phyloP scores from a whole-genome alignment of 2,329 filamentous ascomycete species.

The Cryphonectria japonica region DNA sequence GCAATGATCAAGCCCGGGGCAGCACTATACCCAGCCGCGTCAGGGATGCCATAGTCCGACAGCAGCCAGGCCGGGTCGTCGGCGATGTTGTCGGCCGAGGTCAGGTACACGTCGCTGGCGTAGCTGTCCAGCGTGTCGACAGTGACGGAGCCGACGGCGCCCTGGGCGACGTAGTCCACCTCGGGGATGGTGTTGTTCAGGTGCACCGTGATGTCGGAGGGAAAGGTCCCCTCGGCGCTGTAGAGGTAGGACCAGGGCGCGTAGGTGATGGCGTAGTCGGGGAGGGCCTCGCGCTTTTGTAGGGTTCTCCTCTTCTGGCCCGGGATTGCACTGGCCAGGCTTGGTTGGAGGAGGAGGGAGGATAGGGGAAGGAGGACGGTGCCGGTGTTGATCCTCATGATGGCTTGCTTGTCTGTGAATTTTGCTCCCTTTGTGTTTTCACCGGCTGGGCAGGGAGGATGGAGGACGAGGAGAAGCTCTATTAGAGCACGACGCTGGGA shows the following conservation, averaged over 20 bases:
- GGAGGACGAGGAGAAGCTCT: not conserved
- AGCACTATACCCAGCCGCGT: constrained; percentile 27
- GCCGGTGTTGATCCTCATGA: not conserved
- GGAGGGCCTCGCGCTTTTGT: constrained; percentile 26
- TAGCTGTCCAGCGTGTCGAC: constrained; percentile 28
- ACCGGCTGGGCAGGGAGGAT: not conserved
- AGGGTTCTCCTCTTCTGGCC: not conserved
- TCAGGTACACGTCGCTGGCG: constrained; percentile 30
- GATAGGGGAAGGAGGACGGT: not conserved
- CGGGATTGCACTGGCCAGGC: constrained; percentile 13
- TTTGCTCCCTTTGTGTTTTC: not conserved
- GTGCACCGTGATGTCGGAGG: constrained; percentile 32
- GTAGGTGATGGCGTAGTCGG: constrained; percentile 31
- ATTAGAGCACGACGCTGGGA: not conserved
- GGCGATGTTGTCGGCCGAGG: constrained; percentile 28
- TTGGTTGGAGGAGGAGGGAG: not conserved
- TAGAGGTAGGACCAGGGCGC: constrained; percentile 31
- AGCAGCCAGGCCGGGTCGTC: constrained; percentile 28
- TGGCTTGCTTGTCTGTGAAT: not conserved
- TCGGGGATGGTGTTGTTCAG: constrained; percentile 32
- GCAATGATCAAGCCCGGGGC: constrained; percentile 32
- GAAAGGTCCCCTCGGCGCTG: constrained; percentile 31
- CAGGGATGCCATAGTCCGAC: constrained; percentile 31
- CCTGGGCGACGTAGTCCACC: constrained; percentile 21
- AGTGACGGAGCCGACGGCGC: constrained; percentile 28